Conservation (phyloP, 306 rosid species). For the Sicyos baderoa region DNA sequence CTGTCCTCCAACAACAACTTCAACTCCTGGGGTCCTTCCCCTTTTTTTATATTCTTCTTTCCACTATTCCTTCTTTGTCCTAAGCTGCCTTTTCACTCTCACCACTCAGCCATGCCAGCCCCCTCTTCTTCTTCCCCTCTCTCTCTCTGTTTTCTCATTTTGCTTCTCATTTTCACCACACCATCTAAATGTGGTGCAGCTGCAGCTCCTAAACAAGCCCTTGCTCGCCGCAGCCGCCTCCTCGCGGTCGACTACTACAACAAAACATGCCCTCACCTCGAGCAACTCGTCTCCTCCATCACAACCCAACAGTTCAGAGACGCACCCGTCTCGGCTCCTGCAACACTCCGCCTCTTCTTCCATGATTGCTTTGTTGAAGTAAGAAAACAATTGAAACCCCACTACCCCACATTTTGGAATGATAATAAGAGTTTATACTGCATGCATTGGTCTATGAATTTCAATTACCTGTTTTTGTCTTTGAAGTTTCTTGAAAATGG, state of each 20-base stretch:
- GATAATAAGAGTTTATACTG: slow-evolving; percentile 11
- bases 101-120: slow-evolving; percentile 20
- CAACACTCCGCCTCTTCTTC: slow-evolving; percentile 83
- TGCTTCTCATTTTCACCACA: slow-evolving; percentile 25
- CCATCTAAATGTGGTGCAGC: slow-evolving; percentile 29
- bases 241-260: slow-evolving; percentile 55
- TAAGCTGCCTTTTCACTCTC: slow-evolving; percentile 31
- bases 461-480: background rate
- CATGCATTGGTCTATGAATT: slow-evolving; percentile 17
- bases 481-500: background rate
- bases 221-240: slow-evolving; percentile 31
- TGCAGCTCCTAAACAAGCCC: background rate
- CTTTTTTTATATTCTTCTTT: slow-evolving; percentile 24
- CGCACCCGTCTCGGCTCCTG: slow-evolving; percentile 75
- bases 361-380: slow-evolving; percentile 96
- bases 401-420: slow-evolving; percentile 13
- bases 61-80: slow-evolving; percentile 34
- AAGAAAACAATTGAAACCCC: slow-evolving; percentile 11
- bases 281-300: slow-evolving; percentile 54
- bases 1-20: slow-evolving; percentile 27
- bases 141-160: slow-evolving; percentile 23
- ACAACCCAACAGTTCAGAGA: slow-evolving; percentile 73
- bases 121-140: slow-evolving; percentile 28
- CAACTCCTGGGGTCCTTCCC: slow-evolving; percentile 22
- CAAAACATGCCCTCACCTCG: slow-evolving; percentile 71